Base-by-base conservation (phyloP, 768 basidiomycete species). In the Suillus sp. region DNA sequence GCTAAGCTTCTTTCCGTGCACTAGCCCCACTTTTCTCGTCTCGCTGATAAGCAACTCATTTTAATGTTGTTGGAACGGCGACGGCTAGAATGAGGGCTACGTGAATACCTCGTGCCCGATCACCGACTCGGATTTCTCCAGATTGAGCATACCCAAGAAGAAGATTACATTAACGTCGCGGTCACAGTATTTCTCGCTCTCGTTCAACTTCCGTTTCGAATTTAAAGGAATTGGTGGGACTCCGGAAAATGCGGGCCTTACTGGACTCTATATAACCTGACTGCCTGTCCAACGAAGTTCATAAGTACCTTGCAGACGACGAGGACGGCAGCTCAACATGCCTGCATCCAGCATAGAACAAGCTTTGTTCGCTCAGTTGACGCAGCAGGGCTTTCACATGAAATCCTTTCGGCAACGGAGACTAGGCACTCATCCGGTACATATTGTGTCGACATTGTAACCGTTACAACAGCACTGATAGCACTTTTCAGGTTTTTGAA, bases 401-500 rank as follows among this genome's bases (percentile, higher is more conserved):
- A 32, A 14, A 37, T 61, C 60, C n/a, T 38, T 34, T 7, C 25
- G 25, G 2, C 37, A 35, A 35, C 50, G 50, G 16, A 38, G 18
- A 22, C n/a, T 60, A 30, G 60, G 47, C 22, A 35, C 35, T 18
- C 54, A 61, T 59, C 55, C 40, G 55, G 60, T 61, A 25, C 16
- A 16, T 25, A 56, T 59, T 20, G 8, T 20, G 22, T 38, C 22
- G 25, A 30, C 6, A 60, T 14, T 32, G 18, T 40, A 27, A 40
- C 13, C 18, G 22, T 62, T 34, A 16, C 20, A 30, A 11, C 18
- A 35, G 30, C 50, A 27, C 25, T 57, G 11, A 57, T 10, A 35
- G 9, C 1, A 20, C 37, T 40, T 20, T 37, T 13, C 34, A 62
- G 62, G 58, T 34, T 32, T 62, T 67, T 62, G 43, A 64, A 47